Conservation (phyloP, 495 filamentous ascomycete genomes). For the Aspergillus kassunensis region DNA sequence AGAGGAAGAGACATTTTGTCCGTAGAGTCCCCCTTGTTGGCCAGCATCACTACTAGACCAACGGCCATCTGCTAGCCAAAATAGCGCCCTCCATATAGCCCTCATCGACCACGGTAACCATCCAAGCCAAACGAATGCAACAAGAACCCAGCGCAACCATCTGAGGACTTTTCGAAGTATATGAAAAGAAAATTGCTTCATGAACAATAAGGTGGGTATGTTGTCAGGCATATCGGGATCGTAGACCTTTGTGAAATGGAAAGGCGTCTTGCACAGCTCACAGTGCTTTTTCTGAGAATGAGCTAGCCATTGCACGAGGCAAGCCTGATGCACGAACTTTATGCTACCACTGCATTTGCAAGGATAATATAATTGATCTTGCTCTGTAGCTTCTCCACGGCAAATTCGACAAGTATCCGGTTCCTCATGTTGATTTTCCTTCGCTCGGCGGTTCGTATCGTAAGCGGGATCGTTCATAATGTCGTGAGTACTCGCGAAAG, state of each 20-base stretch:
- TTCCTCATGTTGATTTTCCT: conserved; percentile 42
- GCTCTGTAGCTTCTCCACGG: conserved; percentile 75
- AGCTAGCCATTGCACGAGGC: conserved; percentile 95
- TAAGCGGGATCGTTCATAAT: conserved; percentile 65
- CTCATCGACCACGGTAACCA: conserved; percentile 89
- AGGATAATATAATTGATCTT: conserved; percentile 91
- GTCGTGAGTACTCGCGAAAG: conserved; percentile 42
- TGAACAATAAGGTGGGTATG: conserved; percentile 74
- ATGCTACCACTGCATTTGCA: conserved; percentile 99
- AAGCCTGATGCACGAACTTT: conserved; percentile 96
- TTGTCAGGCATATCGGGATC: conserved; percentile 82
- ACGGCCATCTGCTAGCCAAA: conserved; percentile 93
- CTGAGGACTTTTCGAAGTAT: conserved; percentile 62
- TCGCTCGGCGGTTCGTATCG: conserved; percentile 34
- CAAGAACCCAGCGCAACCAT: conserved; percentile 73
- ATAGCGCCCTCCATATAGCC: conserved; percentile 83
- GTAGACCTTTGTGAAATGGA: conserved; percentile 97
- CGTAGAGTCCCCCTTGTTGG: conserved; percentile 20
- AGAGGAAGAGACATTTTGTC: conserved; percentile 34
- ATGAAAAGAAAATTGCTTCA: conserved; percentile 70
- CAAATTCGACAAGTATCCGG: conserved; percentile 92
- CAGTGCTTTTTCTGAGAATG: conserved; percentile 99
- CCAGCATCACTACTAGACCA: conserved; percentile 52
- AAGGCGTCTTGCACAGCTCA: conserved; percentile 97
- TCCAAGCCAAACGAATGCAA: conserved; percentile 81